A percentile compares a stretch with the other conserved stretches of the same genome.
Conservation (phyloP, 192 early-diverging fungal species). For the Ramicandelaber brevisporus region DNA sequence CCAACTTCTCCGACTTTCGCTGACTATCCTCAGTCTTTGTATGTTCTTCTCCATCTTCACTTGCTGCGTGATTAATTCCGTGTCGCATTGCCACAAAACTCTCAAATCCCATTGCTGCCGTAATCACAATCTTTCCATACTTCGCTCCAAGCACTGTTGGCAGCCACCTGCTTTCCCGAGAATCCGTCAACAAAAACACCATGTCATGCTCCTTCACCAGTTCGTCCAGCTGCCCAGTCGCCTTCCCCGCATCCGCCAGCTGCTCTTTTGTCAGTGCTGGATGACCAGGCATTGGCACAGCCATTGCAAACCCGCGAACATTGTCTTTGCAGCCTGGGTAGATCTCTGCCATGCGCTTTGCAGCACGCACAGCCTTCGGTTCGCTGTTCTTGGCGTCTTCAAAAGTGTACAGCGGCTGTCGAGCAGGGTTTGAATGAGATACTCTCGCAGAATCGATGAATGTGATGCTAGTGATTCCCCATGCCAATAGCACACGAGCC, state of each 20-base stretch:
- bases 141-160: slow-evolving; percentile 61
- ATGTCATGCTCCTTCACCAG: slow-evolving; percentile 60
- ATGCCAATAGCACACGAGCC: slow-evolving; percentile 58
- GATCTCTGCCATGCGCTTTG: slow-evolving; percentile 36
- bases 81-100: slow-evolving; percentile 92
- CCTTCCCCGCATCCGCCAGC: slow-evolving; percentile 6
- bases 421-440: slow-evolving; percentile 86
- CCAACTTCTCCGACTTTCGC: slow-evolving; percentile 19
- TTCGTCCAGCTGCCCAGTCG: slow-evolving; percentile 19
- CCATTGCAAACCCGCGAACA: slow-evolving; percentile 34
- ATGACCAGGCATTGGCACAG: slow-evolving; percentile 97
- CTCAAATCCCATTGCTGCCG: slow-evolving; percentile 87
- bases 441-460: slow-evolving; percentile 83
- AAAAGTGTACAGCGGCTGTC: slow-evolving; percentile 82
- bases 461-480: slow-evolving; percentile 83
- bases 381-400: slow-evolving; percentile 69
- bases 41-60: slow-evolving; percentile 1
- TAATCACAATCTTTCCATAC: slow-evolving; percentile 60
- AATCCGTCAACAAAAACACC: slow-evolving; percentile 81
- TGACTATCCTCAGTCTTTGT: not conserved
- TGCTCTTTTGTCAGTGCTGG: slow-evolving; percentile 14
- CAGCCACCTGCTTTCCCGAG: slow-evolving; percentile 86
- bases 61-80: slow-evolving; percentile 21
- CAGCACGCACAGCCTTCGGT: slow-evolving; percentile 71
- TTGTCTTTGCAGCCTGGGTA: slow-evolving; percentile 69